Evolutionary conservation across 768 basidiomycete species (phyloP).

Genomic region (Kwoniella sp.): DNA sequence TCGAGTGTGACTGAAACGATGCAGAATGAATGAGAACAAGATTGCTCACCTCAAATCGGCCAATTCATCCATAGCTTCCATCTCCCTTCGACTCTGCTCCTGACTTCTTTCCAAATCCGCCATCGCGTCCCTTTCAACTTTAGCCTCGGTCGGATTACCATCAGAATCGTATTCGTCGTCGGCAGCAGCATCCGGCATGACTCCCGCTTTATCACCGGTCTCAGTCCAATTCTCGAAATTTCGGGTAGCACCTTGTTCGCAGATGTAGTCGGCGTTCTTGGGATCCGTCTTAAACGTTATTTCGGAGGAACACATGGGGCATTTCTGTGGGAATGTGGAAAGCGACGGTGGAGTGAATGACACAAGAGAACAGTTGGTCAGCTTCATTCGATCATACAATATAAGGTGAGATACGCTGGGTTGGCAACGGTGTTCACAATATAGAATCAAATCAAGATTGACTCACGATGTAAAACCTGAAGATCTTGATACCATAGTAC

Average conservation of each 20-base stretch:
- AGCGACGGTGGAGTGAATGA: neutral
- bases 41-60: constrained; percentile 68
- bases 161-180: constrained; percentile 55
- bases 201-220: constrained; percentile 57
- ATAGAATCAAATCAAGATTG: neutral
- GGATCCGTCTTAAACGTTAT: constrained; percentile 99
- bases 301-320: constrained; percentile 93
- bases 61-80: constrained; percentile 95
- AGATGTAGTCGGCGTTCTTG: constrained; percentile 62
- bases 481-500: constrained; percentile 90
- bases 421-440: neutral
- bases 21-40: no score
- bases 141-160: constrained; percentile 60
- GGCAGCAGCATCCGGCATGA: constrained; percentile 53
- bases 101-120: constrained; percentile 91
- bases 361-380: neutral
- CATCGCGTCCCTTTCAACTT: constrained; percentile 89
- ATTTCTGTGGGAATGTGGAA: constrained; percentile 56
- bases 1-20: no score
- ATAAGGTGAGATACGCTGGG: no score
- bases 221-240: constrained; percentile 99
- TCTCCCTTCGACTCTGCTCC: constrained; percentile 89
- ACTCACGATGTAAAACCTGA: constrained; percentile 55
- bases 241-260: constrained; percentile 94
- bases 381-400: neutral